Conservation (phyloP, 1,284 basidiomycete species). For the Heterobasidion occidentale region DNA sequence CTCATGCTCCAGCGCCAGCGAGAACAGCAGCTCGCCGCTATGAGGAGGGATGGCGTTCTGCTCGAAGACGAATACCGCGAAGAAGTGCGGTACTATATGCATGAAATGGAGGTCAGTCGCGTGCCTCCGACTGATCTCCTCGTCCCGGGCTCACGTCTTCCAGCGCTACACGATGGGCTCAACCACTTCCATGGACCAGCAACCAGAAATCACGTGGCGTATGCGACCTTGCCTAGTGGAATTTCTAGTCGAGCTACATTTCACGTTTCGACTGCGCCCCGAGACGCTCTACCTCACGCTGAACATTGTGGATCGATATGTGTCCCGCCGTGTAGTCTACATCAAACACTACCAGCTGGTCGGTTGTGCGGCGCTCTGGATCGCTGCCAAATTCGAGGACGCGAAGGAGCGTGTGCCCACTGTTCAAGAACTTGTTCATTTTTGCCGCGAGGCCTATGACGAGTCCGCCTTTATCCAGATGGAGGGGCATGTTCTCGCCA, state of each 20-base stretch:
- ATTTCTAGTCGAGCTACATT: conserved; percentile 98
- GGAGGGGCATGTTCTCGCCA: conserved; percentile 95
- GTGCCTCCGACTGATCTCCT: conserved; percentile 9
- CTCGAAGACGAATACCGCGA: conserved; percentile 93
- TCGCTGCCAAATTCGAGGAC: conserved; percentile 99
- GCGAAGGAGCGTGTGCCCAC: conserved; percentile 97
- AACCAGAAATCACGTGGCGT: conserved; percentile 94
- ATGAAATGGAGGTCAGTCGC: conserved; percentile 88
- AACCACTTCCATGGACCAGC: conserved; percentile 94
- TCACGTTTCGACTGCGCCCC: conserved; percentile 91
- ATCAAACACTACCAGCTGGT: conserved; percentile 99
- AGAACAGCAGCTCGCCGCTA: conserved; percentile 55
- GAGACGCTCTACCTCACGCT: conserved; percentile 98
- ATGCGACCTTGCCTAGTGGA: conserved; percentile 99
- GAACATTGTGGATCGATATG: conserved; percentile 99
- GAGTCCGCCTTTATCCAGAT: conserved; percentile 95
- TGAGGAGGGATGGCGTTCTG: conserved; percentile 61
- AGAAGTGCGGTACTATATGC: conserved; percentile 92
- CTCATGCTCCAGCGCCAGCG: conserved; percentile 58
- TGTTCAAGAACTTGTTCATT: conserved; percentile 87
- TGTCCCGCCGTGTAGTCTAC: conserved; percentile 96
- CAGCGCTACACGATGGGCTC: conserved; percentile 84
- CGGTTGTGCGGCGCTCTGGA: conserved; percentile 97
- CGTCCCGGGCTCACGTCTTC: conserved; percentile 9
- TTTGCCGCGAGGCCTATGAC: conserved; percentile 94